Base-by-base conservation (phyloP, 2,329 filamentous ascomycete species). In the Microdochium bolleyi region DNA sequence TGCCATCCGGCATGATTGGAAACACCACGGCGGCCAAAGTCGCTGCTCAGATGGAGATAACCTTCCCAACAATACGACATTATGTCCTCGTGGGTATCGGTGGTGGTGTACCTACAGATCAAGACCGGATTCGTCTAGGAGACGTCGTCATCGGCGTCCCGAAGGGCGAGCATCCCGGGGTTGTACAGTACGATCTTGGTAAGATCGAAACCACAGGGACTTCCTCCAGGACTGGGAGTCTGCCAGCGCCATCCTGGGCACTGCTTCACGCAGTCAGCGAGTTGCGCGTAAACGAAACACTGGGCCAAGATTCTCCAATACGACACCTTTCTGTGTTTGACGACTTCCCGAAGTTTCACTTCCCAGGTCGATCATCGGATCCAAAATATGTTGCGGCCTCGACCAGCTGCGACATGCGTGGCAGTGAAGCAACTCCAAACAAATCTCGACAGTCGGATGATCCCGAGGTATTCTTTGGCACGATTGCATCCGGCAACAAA, bases 81-180 rank as follows among this genome's bases (percentile, higher is more conserved):
- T n/a, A n/a, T n/a, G n/a, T n/a, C n/a, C n/a, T 66, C 50, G 64
- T 66, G 8, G 63, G 64, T 2, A 62, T 66, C 1, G 64, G 64
- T 9, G 62, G 63, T 9, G 63, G 61, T 1, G 57, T 57, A 0
- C 64, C 63, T 1, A 52, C 51, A 2, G 51, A 38, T 14, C 22
- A 49, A 27, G 38, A 37, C 2, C 54, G 61, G 9, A 30, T 62
- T 0, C 50, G 56, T 1, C 49, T 62, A 2, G 60, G 61, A 0
- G 60, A 62, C 13, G 48, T 62, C 2, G 58, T 61, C 0, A 57
- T 62, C 1, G 53, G 60, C 3, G 51, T 49, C 8, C 48, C 24
- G 3, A 3, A 9, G 4, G 48, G n/a, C 22, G 24, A 30, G 4
- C 24, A 30, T 14, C 48, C 48, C 8, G 53, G 56, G 13, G 54